These are phyloP conservation scores for Coemansia sp. DNA, from an alignment of 192 early-diverging fungal species.

Conservation along the genomic window DNA sequence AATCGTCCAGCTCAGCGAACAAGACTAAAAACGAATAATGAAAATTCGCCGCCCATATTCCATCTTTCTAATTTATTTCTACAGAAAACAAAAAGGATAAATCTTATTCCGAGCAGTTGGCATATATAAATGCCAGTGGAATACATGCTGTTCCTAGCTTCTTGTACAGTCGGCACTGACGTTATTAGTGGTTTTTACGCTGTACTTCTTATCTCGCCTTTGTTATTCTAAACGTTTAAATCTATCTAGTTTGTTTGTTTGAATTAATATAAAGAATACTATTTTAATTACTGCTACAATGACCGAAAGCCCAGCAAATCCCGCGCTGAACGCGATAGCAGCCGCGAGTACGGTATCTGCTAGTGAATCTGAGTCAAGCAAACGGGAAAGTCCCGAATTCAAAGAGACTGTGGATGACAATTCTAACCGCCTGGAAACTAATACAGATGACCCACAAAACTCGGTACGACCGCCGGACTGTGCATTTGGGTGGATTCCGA, in stretches of 20 bases:
- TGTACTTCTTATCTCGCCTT: too few relatives aligned
- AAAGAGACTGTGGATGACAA: not conserved
- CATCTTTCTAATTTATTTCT: too few relatives aligned
- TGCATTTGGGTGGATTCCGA: conserved; percentile 36
- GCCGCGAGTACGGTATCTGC: not conserved
- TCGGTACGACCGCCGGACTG: conserved; percentile 18
- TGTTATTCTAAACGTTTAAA: too few relatives aligned
- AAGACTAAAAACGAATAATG: too few relatives aligned
- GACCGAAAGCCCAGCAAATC: not conserved
- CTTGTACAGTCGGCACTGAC: too few relatives aligned
- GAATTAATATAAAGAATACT: not conserved
- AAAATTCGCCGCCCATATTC: too few relatives aligned
- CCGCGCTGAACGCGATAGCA: not conserved
- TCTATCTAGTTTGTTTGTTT: not conserved
- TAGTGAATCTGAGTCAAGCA: not conserved
- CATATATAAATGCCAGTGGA: too few relatives aligned
- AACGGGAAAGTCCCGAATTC: not conserved
- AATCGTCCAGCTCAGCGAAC: too few relatives aligned
- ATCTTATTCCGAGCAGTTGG: too few relatives aligned
- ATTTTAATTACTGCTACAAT: not conserved
- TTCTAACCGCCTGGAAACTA: not conserved
- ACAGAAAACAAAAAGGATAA: too few relatives aligned
- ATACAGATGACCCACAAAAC: not conserved
- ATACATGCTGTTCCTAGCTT: too few relatives aligned
- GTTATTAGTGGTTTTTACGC: too few relatives aligned